Conservation (phyloP, 768 basidiomycete genomes). For the Pisolithus albus region DNA sequence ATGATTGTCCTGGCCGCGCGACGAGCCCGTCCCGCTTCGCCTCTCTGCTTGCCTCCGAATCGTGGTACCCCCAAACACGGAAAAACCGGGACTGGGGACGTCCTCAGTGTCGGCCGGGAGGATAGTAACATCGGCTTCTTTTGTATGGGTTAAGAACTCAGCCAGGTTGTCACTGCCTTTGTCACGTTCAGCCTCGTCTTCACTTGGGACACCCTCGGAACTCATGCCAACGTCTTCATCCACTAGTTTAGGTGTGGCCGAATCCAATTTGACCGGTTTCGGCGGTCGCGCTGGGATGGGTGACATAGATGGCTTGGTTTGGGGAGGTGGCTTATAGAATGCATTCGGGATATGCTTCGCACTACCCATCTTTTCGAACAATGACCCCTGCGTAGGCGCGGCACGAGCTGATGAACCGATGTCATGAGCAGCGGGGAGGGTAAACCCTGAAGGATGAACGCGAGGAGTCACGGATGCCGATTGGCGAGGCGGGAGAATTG, state of each 20-base stretch:
- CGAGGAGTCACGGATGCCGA: slow-evolving; percentile 3
- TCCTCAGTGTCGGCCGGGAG: slow-evolving; percentile 3
- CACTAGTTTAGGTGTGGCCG: neutral
- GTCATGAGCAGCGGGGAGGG: neutral
- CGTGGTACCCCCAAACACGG: slow-evolving; percentile 19
- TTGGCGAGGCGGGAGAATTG: slow-evolving; percentile 1
- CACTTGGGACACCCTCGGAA: neutral
- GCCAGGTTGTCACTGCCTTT: slow-evolving; percentile 2
- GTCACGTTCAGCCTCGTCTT: slow-evolving; percentile 1
- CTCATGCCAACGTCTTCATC: slow-evolving; percentile 11
- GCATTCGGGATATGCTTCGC: slow-evolving; percentile 56
- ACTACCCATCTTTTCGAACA: slow-evolving; percentile 40
- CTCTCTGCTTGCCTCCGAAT: slow-evolving; percentile 1
- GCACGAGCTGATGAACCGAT: neutral
- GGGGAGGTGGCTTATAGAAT: slow-evolving; percentile 52
- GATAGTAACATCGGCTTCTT: slow-evolving; percentile 1
- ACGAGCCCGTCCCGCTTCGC: slow-evolving; percentile 8
- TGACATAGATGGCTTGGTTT: neutral
- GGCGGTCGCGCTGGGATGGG: neutral
- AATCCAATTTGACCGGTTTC: neutral
- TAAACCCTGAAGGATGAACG: slow-evolving; percentile 9
- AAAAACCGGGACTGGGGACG: slow-evolving; percentile 18
- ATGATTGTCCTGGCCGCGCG: slow-evolving; percentile 8
- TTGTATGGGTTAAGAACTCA: slow-evolving; percentile 1
- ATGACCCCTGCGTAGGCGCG: slow-evolving; percentile 11